phyloP scores from a whole-genome alignment of 805 yeast species.

The Candida oleophila region DNA sequence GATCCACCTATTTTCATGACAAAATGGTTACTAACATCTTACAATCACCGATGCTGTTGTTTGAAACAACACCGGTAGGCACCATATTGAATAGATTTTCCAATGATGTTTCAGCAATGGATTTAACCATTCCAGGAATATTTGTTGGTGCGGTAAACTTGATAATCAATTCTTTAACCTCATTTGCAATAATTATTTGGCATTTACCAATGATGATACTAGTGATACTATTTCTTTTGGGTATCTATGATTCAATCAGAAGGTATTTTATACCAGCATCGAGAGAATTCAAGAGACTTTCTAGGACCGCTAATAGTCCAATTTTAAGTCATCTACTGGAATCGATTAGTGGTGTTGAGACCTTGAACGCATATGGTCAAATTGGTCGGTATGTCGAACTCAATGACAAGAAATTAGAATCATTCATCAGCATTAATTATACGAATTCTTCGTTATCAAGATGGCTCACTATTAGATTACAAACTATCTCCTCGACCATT shows the following conservation, averaged over 20 bases:
- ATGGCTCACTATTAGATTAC: constrained; percentile 27
- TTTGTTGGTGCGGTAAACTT: constrained; percentile 22
- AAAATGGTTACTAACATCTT: constrained; percentile 32
- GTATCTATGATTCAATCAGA: constrained; percentile 30
- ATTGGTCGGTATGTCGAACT: constrained; percentile 25
- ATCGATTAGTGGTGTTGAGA: constrained; percentile 34
- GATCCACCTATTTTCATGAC: constrained; percentile 33
- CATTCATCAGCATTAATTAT: constrained; percentile 19
- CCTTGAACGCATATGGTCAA: constrained; percentile 31
- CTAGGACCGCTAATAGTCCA: constrained; percentile 31
- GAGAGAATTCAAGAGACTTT: constrained; percentile 31
- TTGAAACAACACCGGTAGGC: constrained; percentile 42
- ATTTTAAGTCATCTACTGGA: constrained; percentile 36
- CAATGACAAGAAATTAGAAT: constrained; percentile 21
- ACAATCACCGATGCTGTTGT: constrained; percentile 41
- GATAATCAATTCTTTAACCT: constrained; percentile 22
- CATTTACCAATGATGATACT: constrained; percentile 33
- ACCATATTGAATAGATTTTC: constrained; percentile 39
- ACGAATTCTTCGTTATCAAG: constrained; percentile 18
- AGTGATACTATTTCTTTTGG: constrained; percentile 21
- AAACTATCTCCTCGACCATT: constrained; percentile 18
- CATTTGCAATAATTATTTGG: constrained; percentile 28
- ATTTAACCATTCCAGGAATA: constrained; percentile 31
- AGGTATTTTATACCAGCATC: constrained; percentile 32
- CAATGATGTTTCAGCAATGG: constrained; percentile 33